A percentile compares a stretch with the other conserved stretches of the same genome.
Conservation (phyloP, 148 eudicot genomes). For the Chenopodium berlandieri region DNA sequence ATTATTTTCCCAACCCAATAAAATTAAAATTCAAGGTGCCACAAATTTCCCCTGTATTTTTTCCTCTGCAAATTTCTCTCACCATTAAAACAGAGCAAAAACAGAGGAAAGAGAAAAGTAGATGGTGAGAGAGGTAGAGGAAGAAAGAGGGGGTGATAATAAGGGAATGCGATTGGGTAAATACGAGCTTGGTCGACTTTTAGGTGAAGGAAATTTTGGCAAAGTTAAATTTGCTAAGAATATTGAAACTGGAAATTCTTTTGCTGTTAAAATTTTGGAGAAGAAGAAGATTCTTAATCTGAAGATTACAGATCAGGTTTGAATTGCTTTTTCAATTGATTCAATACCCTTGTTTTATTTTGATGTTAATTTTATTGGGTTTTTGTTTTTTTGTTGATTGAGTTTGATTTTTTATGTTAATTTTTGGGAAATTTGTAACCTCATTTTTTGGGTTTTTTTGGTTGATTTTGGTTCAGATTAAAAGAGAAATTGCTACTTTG, state of each 20-base stretch:
- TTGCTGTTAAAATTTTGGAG: slow-evolving; percentile 78
- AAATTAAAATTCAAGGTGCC: no score
- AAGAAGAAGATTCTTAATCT: slow-evolving; percentile 61
- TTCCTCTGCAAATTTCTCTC: neutral
- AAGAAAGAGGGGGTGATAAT: slow-evolving; percentile 7
- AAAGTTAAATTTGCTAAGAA: slow-evolving; percentile 76
- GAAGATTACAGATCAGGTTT: slow-evolving; percentile 80
- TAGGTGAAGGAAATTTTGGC: slow-evolving; percentile 91
- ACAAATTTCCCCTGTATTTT: no score
- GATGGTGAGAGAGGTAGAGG: slow-evolving; percentile 37
- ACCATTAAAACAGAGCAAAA: slow-evolving; percentile 7
- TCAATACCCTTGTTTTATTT: neutral
- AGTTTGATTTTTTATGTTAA: neutral
- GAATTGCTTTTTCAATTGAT: neutral
- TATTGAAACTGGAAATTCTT: slow-evolving; percentile 53
- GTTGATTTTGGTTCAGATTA: slow-evolving; percentile 47
- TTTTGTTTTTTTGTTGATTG: neutral
- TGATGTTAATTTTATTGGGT: slow-evolving; percentile 11
- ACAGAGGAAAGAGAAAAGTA: slow-evolving; percentile 9
- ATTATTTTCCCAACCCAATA: no score
- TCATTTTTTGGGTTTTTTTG: neutral
- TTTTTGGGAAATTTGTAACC: neutral
- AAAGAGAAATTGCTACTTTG: slow-evolving; percentile 86
- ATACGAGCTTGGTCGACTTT: slow-evolving; percentile 70
- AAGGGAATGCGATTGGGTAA: slow-evolving; percentile 73